Percentiles rank a stretch among this genome's conserved stretches.
These are phyloP conservation scores for Penicillium olsonii DNA, from an alignment of 2,329 filamentous ascomycete species.

Conservation along the genomic window DNA sequence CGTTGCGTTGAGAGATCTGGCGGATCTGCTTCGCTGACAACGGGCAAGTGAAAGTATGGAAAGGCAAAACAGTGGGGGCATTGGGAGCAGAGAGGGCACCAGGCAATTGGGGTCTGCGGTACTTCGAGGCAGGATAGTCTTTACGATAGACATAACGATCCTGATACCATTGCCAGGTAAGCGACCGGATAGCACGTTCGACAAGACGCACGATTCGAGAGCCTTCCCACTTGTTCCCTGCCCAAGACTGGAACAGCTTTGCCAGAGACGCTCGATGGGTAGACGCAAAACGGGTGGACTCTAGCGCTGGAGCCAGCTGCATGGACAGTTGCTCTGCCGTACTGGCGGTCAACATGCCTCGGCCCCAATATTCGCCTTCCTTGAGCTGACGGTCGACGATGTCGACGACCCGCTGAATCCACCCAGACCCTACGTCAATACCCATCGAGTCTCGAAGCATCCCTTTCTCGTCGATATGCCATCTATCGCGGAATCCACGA, in stretches of 20 bases:
- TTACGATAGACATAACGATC: constrained; percentile 70
- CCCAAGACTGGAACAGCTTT: constrained; percentile 59
- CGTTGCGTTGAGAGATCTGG: constrained; percentile 92
- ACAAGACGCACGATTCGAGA: constrained; percentile 79
- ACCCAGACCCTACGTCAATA: constrained; percentile 66
- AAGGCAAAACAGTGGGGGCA: constrained; percentile 91
- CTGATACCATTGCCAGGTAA: constrained; percentile 84
- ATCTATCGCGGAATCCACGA: constrained; percentile 75
- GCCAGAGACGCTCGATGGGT: constrained; percentile 33
- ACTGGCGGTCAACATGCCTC: constrained; percentile 64
- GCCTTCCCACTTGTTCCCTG: constrained; percentile 80
- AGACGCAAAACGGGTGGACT: constrained; percentile 27
- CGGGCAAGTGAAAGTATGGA: constrained; percentile 96
- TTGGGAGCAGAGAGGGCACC: constrained; percentile 73
- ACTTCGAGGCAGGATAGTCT: constrained; percentile 59
- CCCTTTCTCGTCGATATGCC: constrained; percentile 86
- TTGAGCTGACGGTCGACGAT: constrained; percentile 86
- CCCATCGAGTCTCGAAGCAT: constrained; percentile 75
- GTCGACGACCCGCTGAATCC: constrained; percentile 86
- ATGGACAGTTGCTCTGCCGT: constrained; percentile 54
- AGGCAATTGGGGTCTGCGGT: constrained; percentile 74
- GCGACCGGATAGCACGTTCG: constrained; percentile 76
- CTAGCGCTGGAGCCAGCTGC: constrained; percentile 46
- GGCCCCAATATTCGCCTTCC: constrained; percentile 85
- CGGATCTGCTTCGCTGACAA: constrained; percentile 89